Evolutionary conservation across 176 grass and related monocot genomes (phyloP), one percentile per base, ranked within the genome.

Genomic region (Carex myosuroides): DNA sequence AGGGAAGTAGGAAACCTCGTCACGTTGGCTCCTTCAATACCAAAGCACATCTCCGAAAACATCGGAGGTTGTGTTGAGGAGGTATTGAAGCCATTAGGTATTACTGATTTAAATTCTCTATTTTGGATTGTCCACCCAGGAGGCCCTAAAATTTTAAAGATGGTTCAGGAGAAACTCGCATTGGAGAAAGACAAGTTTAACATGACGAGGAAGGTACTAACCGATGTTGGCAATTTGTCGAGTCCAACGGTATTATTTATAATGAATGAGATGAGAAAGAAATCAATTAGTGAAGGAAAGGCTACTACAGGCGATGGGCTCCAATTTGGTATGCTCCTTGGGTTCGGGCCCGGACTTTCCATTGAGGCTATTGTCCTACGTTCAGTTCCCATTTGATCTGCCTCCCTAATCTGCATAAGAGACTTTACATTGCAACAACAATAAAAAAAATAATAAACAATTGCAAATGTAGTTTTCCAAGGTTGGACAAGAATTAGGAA

Each of bases 121-220:
- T 94, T 94, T 83, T 94, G 90, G 88, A 77, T 86, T 0, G 81
- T 89, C 1, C 92, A 91, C 57, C 89, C 89, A 8, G 87, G 89
- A 1, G 84, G 87, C 0, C 56, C 85, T 0, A 84, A 62, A 2
- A 86, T 94, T 50, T 21, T 91, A 13, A 88, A 89, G 69, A 60
- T 84, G 54, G 30, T 94, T 3, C 85, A 88, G 42, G 70, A 68
- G n/a, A 83, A 77, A 81, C 59, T 94, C 1, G 46, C 2, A 1
- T 71, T 94, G 26, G 17, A 73, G 18, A 62, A 83, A 8, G 81
- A 81, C 42, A 94, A 92, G 75, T 67, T 94, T 29, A 56, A 64
- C 14, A 86, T 90, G 1, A 86, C 85, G 37, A 74, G 89, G 12
- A 80, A 64, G 0, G 88, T 95, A 18, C 82, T 95, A 3, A 84